Conservation (phyloP, 768 basidiomycete genomes). For the Thelephora aurantiotincta region DNA sequence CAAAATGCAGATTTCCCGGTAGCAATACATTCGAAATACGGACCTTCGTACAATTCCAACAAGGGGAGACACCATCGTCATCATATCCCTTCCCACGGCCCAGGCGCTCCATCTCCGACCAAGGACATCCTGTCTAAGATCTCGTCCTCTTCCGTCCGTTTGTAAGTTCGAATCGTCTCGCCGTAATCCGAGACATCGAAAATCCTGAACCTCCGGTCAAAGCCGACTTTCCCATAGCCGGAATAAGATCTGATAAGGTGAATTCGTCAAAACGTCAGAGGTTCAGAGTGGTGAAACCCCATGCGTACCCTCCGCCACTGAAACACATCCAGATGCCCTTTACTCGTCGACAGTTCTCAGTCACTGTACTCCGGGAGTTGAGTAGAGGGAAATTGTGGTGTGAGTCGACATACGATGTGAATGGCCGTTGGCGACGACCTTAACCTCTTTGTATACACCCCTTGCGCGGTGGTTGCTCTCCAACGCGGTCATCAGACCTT, state of each 20-base stretch:
- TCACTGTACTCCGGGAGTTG: conserved; percentile 30
- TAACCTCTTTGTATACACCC: conserved; percentile 50
- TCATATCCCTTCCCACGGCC: conserved; percentile 7
- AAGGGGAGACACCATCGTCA: no score
- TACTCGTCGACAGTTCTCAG: conserved; percentile 78
- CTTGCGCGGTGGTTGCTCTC: conserved; percentile 52
- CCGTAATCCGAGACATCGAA: conserved; percentile 83
- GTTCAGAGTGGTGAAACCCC: neutral
- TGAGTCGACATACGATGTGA: conserved; percentile 47
- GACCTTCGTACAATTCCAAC: no score
- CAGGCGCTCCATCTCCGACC: conserved; percentile 29
- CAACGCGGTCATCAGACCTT: conserved; percentile 56
- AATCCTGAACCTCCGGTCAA: conserved; percentile 83
- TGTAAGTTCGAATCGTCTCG: conserved; percentile 84
- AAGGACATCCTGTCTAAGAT: conserved; percentile 52
- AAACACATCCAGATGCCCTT: conserved; percentile 89
- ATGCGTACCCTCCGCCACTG: conserved; percentile 57
- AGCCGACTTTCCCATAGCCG: conserved; percentile 70
- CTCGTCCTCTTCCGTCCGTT: conserved; percentile 60
- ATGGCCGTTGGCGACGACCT: conserved; percentile 85
- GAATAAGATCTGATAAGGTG: conserved; percentile 51
- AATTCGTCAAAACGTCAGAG: neutral
- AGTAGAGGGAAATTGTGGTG: conserved; percentile 8
- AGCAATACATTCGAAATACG: no score
- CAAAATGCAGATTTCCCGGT: no score